phyloP scores from a whole-genome alignment of 2,329 filamentous ascomycete genomes.

The Ophiocordyceps camponoti-saundersi region DNA sequence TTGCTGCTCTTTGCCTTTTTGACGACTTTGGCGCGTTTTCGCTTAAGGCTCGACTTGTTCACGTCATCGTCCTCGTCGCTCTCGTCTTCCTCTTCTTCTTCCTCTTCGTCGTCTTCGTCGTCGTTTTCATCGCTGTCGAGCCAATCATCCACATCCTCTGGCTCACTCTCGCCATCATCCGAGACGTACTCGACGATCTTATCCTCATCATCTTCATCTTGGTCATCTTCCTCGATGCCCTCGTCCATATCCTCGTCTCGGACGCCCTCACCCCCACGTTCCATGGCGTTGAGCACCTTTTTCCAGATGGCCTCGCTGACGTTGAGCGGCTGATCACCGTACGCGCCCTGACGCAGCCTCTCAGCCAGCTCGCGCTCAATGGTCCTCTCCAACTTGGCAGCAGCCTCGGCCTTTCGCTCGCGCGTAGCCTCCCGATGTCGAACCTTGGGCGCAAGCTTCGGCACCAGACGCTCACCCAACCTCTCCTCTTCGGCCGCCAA shows the following conservation, averaged over 20 bases:
- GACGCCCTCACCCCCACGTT: slow-evolving; percentile 68
- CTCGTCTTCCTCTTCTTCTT: slow-evolving; percentile 41
- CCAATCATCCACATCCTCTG: slow-evolving; percentile 82
- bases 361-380: slow-evolving; percentile 94
- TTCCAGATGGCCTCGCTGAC: slow-evolving; percentile 94
- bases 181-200: slow-evolving; percentile 84
- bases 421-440: slow-evolving; percentile 56
- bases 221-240: slow-evolving; percentile 62
- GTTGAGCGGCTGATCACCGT: slow-evolving; percentile 87
- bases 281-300: slow-evolving; percentile 82
- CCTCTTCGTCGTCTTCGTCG: slow-evolving; percentile 4
- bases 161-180: slow-evolving; percentile 69
- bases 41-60: slow-evolving; percentile 35
- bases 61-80: slow-evolving; percentile 36
- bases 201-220: slow-evolving; percentile 49
- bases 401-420: slow-evolving; percentile 61
- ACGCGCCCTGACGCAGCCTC: slow-evolving; percentile 76
- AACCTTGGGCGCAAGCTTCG: slow-evolving; percentile 83
- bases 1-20: slow-evolving; percentile 24
- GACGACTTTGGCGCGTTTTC: slow-evolving; percentile 30
- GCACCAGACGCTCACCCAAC: slow-evolving; percentile 74
- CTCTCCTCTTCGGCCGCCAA: slow-evolving; percentile 80
- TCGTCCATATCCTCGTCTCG: slow-evolving; percentile 80
- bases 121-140: slow-evolving; percentile 53
- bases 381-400: slow-evolving; percentile 85